Conservation (phyloP, 805 yeast genomes). For the Hanseniaspora vineae region DNA sequence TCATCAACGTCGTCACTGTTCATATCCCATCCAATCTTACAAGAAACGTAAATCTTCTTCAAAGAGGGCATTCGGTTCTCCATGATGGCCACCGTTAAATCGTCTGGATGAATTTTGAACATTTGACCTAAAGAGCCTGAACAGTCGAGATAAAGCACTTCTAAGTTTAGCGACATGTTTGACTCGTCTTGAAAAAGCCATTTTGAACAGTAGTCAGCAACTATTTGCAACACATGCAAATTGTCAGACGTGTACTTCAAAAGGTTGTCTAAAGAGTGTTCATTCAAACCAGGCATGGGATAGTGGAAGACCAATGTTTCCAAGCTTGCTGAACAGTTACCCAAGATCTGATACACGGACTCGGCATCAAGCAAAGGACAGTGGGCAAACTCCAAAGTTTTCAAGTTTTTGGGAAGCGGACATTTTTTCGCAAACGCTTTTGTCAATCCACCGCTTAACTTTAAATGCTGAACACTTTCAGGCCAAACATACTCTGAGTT, state of each 20-base stretch:
- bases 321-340: conserved; percentile 53
- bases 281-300: conserved; percentile 75
- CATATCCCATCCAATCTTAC: conserved; percentile 79
- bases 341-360: conserved; percentile 49
- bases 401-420: conserved; percentile 60
- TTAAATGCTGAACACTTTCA: conserved; percentile 49
- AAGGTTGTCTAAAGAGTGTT: conserved; percentile 58
- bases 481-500: conserved; percentile 58
- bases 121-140: conserved; percentile 81
- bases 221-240: conserved; percentile 45
- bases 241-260: conserved; percentile 63
- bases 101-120: conserved; percentile 75
- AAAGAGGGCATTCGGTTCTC: conserved; percentile 67
- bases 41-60: conserved; percentile 50
- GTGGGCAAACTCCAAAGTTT: conserved; percentile 66
- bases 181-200: conserved; percentile 37
- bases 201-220: conserved; percentile 63
- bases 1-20: conserved; percentile 47
- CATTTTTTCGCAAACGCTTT: conserved; percentile 63
- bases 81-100: conserved; percentile 68
- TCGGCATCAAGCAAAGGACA: conserved; percentile 67
- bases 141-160: conserved; percentile 57
- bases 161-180: conserved; percentile 37
- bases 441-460: conserved; percentile 82
- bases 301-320: conserved; percentile 56